Evolutionary conservation across 176 grass and related monocot genomes (phyloP), one percentile per base, ranked within the genome.

Genomic region (Raddia distichophylla): DNA sequence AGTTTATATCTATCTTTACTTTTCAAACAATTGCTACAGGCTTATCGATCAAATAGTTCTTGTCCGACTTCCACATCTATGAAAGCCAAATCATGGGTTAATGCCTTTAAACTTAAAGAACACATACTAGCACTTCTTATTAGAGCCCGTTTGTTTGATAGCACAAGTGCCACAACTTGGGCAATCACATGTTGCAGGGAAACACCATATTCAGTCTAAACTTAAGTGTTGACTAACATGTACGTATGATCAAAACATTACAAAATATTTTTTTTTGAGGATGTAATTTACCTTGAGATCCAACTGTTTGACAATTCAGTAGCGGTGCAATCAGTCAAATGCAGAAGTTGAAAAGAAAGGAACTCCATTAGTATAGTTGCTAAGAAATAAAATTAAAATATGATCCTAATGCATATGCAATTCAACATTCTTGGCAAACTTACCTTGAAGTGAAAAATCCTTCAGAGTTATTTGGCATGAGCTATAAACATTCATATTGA

Each of bases 381-480:
- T 67, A 64, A 49, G 19, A 42, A 82, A 73, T 62, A 67, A 16
- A 86, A 37, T 16, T 70, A 46, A 73, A 73, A 78, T 57, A 51
- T 11, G 15, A 16, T 16, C n/a, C 49, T 62, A 61, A 73, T 50
- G 32, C 15, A 75, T 50, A 75, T 73, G 72, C 6, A 72, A 78
- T 43, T 84, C 53, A 83, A 27, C 66, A 6, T 34, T 86, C 75
- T 69, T 69, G 35, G 49, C 67, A 67, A 62, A 76, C 66, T 75
- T 88, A 98, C 95, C 95, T 95, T 99, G 96, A 59, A 99, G 88
- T 76, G 96, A 99, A 87, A 99, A 99, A 88, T 99, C 96, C 64
- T 99, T 99, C 32, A 99, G 87, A 76, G 88, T 90, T 87, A 99
- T 86, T 59, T 91, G 88, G 32, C 96, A 99, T 67, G 92, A 84